Percentiles rank a stretch among this genome's conserved stretches.
Conservation (phyloP, 768 basidiomycete genomes). For the Phlebiopsis gigantea region DNA sequence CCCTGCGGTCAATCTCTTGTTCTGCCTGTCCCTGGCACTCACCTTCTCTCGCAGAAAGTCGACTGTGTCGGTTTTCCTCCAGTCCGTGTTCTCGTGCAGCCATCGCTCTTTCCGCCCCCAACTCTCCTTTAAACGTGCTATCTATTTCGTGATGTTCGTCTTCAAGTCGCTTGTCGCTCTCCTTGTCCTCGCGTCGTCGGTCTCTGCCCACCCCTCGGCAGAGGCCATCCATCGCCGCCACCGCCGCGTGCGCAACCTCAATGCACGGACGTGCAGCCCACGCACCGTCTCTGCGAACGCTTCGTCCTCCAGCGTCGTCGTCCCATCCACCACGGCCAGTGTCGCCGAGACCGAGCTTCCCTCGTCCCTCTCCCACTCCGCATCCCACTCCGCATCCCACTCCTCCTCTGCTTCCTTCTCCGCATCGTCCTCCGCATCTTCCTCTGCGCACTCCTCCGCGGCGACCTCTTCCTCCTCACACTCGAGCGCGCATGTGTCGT, state of each 20-base stretch:
- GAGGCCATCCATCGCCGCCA: neutral
- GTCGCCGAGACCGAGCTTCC: neutral
- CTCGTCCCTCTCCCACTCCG: neutral
- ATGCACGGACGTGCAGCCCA: slow-evolving; percentile 7
- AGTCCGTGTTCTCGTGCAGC: neutral
- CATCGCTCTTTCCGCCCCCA: neutral
- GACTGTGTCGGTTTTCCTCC: neutral
- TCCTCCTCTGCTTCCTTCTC: neutral
- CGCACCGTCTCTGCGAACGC: neutral
- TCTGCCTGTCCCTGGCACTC: neutral
- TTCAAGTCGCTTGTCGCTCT: slow-evolving; percentile 13
- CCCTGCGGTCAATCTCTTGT: too few species aligned
- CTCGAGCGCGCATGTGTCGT: neutral
- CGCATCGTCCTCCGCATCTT: neutral
- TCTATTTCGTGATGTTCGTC: slow-evolving; percentile 8
- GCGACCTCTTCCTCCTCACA: neutral
- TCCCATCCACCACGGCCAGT: neutral
- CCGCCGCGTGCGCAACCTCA: neutral
- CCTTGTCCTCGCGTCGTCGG: slow-evolving; percentile 10
- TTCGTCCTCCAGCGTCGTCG: neutral
- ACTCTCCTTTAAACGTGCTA: neutral
- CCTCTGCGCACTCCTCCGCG: too few species aligned
- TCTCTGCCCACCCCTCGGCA: neutral
- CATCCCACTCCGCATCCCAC: neutral
- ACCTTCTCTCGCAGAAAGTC: neutral